Evolutionary conservation across 2,329 filamentous ascomycete species (phyloP).

Genomic region (Neurospora crassa): DNA sequence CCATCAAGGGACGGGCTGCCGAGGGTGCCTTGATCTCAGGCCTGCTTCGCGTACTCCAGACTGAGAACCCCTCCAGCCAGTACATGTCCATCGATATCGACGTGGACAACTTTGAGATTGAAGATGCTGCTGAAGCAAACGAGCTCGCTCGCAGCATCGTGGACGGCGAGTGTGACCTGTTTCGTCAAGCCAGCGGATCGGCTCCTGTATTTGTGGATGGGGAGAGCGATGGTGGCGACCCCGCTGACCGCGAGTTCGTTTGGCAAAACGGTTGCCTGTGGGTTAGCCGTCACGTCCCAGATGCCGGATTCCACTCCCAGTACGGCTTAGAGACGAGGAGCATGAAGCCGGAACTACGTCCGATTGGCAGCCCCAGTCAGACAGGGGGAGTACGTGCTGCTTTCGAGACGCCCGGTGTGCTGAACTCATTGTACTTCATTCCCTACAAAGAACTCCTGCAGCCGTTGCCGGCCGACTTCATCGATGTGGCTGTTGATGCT

Average conservation of each 20-base stretch:
- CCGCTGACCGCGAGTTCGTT: conserved; percentile 19
- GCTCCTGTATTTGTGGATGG: neutral
- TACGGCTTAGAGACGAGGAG: conserved; percentile 3
- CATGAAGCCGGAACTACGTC: conserved; percentile 1
- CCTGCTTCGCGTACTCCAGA: conserved; percentile 16
- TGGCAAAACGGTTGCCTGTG: conserved; percentile 22
- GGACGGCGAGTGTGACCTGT: conserved; percentile 9
- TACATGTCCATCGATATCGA: conserved; percentile 19
- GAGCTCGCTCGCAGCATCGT: conserved; percentile 12
- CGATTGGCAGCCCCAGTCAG: conserved; percentile 9
- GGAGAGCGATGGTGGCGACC: neutral
- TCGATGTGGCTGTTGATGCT: conserved; percentile 21
- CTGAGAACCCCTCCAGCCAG: conserved; percentile 17
- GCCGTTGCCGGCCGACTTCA: conserved; percentile 13
- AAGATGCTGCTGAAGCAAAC: neutral
- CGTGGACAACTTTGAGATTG: conserved; percentile 5
- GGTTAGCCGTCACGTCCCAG: conserved; percentile 20
- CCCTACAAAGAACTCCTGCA: conserved; percentile 13
- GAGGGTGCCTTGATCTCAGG: conserved; percentile 16
- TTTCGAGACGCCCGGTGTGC: conserved; percentile 21
- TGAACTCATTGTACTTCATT: conserved; percentile 21
- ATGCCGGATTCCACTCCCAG: conserved; percentile 14
- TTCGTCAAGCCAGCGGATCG: neutral
- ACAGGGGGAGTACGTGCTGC: conserved; percentile 15
- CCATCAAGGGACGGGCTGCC: conserved; percentile 16